These are phyloP conservation scores for Talaromyces ruber DNA, from an alignment of 495 filamentous ascomycete species.

Conservation along the genomic window DNA sequence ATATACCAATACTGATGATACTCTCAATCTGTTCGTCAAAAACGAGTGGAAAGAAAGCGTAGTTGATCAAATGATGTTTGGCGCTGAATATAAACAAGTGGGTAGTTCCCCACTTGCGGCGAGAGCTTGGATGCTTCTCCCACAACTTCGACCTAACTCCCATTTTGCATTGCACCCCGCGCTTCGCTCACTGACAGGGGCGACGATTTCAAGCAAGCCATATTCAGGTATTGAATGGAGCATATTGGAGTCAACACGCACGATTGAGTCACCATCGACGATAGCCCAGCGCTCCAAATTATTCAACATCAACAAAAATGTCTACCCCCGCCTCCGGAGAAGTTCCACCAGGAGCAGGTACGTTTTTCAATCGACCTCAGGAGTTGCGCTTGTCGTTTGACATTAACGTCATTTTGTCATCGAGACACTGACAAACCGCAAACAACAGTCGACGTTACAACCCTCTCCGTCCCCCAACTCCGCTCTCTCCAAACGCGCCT, in stretches of 20 bases:
- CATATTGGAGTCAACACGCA: background rate
- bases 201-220: background rate
- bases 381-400: background rate
- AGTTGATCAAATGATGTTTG: too few relatives aligned
- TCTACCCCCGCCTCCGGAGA: conserved; percentile 20
- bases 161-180: background rate
- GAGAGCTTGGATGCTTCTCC: background rate
- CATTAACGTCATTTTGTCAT: background rate
- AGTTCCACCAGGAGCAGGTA: conserved; percentile 24
- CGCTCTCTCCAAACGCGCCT: conserved; percentile 83
- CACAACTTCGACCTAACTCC: background rate
- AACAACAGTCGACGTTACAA: conserved; percentile 51
- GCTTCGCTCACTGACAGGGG: too few relatives aligned
- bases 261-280: background rate
- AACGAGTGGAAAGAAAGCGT: too few relatives aligned
- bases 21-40: too few relatives aligned
- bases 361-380: background rate
- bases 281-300: background rate
- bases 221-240: background rate
- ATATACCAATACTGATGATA: too few relatives aligned
- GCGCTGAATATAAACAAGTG: background rate
- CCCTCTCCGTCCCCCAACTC: conserved; percentile 48
- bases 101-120: background rate
- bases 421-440: background rate
- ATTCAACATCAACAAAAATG: conserved; percentile 10